Evolutionary conservation across 2,329 filamentous ascomycete species (phyloP).

Genomic region (Trichoderma sp.): DNA sequence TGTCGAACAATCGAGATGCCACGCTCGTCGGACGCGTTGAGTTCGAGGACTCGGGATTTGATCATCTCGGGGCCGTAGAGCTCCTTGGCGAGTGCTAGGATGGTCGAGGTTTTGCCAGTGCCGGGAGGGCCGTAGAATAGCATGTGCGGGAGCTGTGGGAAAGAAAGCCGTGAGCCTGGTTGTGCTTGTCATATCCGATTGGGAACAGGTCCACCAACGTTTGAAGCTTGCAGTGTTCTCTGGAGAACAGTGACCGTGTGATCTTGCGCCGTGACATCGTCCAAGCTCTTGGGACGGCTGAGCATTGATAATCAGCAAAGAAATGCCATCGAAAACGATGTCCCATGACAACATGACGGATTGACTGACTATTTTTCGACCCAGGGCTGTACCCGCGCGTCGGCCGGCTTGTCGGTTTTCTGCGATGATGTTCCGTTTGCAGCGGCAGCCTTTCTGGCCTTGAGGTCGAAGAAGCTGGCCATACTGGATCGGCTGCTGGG

Average conservation of each 20-base stretch:
- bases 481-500: slow-evolving; percentile 49
- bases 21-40: slow-evolving; percentile 98
- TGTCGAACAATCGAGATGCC: slow-evolving; percentile 96
- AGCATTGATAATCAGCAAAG: slow-evolving; percentile 35
- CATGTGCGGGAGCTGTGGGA: slow-evolving; percentile 82
- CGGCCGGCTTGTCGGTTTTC: slow-evolving; percentile 64
- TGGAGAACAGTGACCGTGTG: slow-evolving; percentile 93
- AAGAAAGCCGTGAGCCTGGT: slow-evolving; percentile 16
- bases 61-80: slow-evolving; percentile 95
- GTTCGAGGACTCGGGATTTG: slow-evolving; percentile 91
- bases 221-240: slow-evolving; percentile 90
- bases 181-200: not conserved
- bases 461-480: slow-evolving; percentile 94
- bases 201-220: slow-evolving; percentile 55
- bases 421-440: slow-evolving; percentile 62
- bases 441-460: slow-evolving; percentile 80
- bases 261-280: slow-evolving; percentile 95
- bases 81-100: slow-evolving; percentile 95
- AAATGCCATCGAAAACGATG: not conserved
- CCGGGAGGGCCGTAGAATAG: slow-evolving; percentile 98
- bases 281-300: slow-evolving; percentile 89
- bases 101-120: slow-evolving; percentile 96
- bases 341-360: not conserved
- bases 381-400: slow-evolving; percentile 80
- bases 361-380: slow-evolving; percentile 91